A percentile compares a stretch with the other conserved stretches of the same genome.
Evolutionary conservation across 805 yeast species (phyloP).

Genomic region (Candida manassasensis): DNA sequence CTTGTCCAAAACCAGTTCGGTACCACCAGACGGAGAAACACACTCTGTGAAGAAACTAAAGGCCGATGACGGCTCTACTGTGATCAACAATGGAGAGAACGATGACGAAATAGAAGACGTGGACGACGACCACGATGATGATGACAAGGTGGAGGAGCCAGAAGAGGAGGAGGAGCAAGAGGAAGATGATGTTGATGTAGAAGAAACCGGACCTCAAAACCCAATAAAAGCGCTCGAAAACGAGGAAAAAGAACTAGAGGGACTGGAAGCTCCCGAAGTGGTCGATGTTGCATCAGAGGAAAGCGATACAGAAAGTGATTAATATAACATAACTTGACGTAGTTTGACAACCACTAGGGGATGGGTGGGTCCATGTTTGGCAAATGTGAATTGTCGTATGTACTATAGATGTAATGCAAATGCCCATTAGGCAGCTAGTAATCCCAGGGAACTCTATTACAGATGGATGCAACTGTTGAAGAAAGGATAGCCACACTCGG

Average conservation of each 20-base stretch:
- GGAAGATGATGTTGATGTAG: constrained; percentile 10
- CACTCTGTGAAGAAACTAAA: constrained; percentile 6
- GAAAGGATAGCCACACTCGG: constrained; percentile 52
- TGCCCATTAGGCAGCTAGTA: too few species aligned
- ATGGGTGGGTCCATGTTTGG: too few species aligned
- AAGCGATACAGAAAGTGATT: constrained; percentile 11
- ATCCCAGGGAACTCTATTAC: too few species aligned
- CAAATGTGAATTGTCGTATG: too few species aligned
- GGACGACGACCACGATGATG: constrained; percentile 8
- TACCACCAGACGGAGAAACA: not conserved
- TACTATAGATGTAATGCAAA: too few species aligned
- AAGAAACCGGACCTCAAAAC: constrained; percentile 1
- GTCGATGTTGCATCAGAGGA: constrained; percentile 13
- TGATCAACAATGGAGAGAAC: not conserved
- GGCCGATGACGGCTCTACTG: constrained; percentile 1
- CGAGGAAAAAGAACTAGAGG: constrained; percentile 10
- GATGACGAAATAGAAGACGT: constrained; percentile 5
- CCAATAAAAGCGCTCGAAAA: constrained; percentile 10
- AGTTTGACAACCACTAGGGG: too few species aligned
- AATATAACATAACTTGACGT: too few species aligned
- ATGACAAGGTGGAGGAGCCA: constrained; percentile 10
- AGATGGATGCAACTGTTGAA: constrained; percentile 30
- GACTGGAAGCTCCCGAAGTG: constrained; percentile 11
- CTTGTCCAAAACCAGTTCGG: constrained; percentile 2
- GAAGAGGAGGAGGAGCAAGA: constrained; percentile 10